Conservation (phyloP, 1,139 yeast species). For the Geotrichum klebahnii region DNA sequence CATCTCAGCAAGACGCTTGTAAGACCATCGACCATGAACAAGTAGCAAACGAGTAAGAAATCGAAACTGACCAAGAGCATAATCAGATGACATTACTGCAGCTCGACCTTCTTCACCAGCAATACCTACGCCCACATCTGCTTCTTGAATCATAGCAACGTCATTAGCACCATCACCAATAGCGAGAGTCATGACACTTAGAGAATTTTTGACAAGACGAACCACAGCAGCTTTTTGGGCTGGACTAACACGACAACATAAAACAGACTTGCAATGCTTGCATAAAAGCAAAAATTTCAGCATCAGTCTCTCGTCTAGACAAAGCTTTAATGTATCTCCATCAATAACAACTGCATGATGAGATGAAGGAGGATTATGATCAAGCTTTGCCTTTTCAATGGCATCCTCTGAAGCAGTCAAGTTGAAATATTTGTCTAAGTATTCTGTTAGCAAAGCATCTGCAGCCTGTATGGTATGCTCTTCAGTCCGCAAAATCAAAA, state of each 20-base stretch:
- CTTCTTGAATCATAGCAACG: constrained; percentile 98
- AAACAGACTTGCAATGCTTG: constrained; percentile 90
- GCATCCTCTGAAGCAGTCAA: constrained; percentile 59
- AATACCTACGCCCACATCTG: constrained; percentile 96
- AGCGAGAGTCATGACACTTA: constrained; percentile 84
- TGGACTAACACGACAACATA: constrained; percentile 95
- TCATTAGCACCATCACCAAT: constrained; percentile 98
- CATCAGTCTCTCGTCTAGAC: constrained; percentile 50
- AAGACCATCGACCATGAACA: constrained; percentile 97
- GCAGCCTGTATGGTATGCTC: constrained; percentile 43
- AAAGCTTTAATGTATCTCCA: constrained; percentile 80
- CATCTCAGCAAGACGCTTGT: constrained; percentile 87
- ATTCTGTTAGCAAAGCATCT: constrained; percentile 52
- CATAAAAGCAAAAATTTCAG: constrained; percentile 76
- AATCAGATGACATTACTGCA: constrained; percentile 98
- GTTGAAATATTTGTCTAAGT: constrained; percentile 56
- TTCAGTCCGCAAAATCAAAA: constrained; percentile 58
- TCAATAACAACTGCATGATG: constrained; percentile 81
- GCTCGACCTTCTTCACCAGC: constrained; percentile 98
- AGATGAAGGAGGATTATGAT: constrained; percentile 74
- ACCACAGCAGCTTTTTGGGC: constrained; percentile 96
- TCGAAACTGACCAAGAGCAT: constrained; percentile 93
- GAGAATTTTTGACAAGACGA: constrained; percentile 71
- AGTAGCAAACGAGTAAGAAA: constrained; percentile 70
- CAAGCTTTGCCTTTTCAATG: constrained; percentile 54